Evolutionary conservation across 2,329 filamentous ascomycete species (phyloP).

Genomic region (Furcasterigmium sp.): DNA sequence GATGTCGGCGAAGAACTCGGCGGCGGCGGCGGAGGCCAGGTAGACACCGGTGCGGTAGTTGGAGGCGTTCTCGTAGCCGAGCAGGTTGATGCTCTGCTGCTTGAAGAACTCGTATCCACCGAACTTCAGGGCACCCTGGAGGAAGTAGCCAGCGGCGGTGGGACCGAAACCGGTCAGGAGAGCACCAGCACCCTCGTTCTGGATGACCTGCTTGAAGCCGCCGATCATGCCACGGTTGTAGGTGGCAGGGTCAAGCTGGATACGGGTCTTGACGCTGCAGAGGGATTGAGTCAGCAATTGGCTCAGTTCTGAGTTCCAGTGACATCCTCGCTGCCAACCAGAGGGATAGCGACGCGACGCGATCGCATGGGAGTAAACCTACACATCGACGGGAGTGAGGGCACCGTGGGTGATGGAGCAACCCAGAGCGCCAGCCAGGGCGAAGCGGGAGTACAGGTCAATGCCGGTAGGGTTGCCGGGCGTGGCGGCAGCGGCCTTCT

Average conservation of each 20-base stretch:
- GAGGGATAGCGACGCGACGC: not conserved
- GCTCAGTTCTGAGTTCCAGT: not conserved
- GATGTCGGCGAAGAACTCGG: constrained; percentile 70
- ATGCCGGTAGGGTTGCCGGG: constrained; percentile 42
- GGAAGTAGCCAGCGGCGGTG: constrained; percentile 86
- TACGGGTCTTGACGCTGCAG: constrained; percentile 85
- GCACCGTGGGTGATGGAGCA: constrained; percentile 96
- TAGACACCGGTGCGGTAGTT: constrained; percentile 80
- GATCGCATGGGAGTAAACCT: constrained; percentile 44
- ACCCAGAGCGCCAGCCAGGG: constrained; percentile 95
- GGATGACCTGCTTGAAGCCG: constrained; percentile 80
- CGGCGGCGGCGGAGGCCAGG: constrained; percentile 61
- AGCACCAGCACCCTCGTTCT: constrained; percentile 79
- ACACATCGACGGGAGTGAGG: constrained; percentile 99
- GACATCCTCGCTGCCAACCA: not conserved
- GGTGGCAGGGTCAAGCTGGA: constrained; percentile 84
- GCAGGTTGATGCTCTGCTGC: constrained; percentile 75
- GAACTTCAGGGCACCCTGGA: constrained; percentile 90
- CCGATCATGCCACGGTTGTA: constrained; percentile 87
- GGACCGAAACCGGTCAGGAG: constrained; percentile 82
- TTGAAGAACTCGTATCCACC: constrained; percentile 97
- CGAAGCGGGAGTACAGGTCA: constrained; percentile 88
- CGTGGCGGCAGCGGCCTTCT: constrained; percentile 33
- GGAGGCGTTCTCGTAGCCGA: constrained; percentile 72
- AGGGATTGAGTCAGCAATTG: constrained; percentile 1